A percentile compares a stretch with the other conserved stretches of the same genome.
phyloP scores from a whole-genome alignment of 2,329 filamentous ascomycete species.

The Cadophora malorum region DNA sequence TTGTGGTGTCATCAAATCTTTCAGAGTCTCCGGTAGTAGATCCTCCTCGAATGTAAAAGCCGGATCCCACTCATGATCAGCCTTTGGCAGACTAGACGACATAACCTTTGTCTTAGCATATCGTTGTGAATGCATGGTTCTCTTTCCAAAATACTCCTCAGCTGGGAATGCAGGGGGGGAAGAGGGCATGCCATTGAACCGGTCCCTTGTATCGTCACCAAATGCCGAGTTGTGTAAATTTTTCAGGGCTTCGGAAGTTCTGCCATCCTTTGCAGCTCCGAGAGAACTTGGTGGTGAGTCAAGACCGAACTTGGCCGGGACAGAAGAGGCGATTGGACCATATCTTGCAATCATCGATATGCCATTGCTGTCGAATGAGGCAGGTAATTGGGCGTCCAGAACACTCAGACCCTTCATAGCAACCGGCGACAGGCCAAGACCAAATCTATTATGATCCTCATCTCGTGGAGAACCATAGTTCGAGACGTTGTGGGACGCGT shows the following conservation, averaged over 20 bases:
- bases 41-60: constrained; percentile 88
- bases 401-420: constrained; percentile 80
- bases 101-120: constrained; percentile 71
- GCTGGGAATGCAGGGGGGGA: constrained; percentile 49
- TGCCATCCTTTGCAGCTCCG: constrained; percentile 63
- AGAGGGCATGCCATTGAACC: constrained; percentile 60
- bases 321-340: constrained; percentile 88
- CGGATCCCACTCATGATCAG: constrained; percentile 67
- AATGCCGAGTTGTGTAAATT: constrained; percentile 71
- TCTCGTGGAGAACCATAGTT: constrained; percentile 85
- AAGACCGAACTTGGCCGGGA: constrained; percentile 89
- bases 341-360: constrained; percentile 90
- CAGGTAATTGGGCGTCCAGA: constrained; percentile 88
- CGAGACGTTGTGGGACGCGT: constrained; percentile 58
- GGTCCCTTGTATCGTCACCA: constrained; percentile 64
- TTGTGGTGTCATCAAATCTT: constrained; percentile 69
- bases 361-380: constrained; percentile 95
- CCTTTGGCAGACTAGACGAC: constrained; percentile 71
- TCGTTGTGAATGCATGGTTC: constrained; percentile 73
- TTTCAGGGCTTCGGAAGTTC: constrained; percentile 69
- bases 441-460: constrained; percentile 62
- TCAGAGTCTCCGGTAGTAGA: constrained; percentile 76
- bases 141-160: constrained; percentile 71
- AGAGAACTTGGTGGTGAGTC: constrained; percentile 84
- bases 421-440: constrained; percentile 80